phyloP scores from a whole-genome alignment of 306 rosid genomes.

The Boehmeria nivea region DNA sequence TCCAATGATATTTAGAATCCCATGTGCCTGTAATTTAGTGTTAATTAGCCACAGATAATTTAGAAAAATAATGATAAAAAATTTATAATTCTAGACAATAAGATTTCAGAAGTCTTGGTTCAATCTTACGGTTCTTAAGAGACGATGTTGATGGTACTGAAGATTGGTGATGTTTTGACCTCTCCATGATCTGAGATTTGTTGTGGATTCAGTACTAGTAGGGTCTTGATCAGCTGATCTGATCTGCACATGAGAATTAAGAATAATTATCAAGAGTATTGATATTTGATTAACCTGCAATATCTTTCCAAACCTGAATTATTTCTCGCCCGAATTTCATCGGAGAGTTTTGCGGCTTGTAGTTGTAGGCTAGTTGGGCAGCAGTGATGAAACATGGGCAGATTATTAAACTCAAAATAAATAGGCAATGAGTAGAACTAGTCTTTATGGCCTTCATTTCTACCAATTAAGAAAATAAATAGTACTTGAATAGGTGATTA shows the following conservation, averaged over 20 bases:
- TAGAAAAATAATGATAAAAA: not conserved
- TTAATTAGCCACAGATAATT: not conserved
- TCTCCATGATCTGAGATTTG: slow-evolving; percentile 15
- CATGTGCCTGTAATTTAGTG: slow-evolving; percentile 24
- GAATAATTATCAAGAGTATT: not conserved
- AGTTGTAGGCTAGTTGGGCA: not conserved
- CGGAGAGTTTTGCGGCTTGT: no score
- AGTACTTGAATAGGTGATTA: no score
- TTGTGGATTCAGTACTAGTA: slow-evolving; percentile 18
- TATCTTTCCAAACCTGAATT: not conserved
- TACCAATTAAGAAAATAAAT: no score
- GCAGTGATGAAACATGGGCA: not conserved
- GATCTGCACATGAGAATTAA: not conserved
- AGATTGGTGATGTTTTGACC: slow-evolving; percentile 2
- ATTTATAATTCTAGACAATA: not conserved
- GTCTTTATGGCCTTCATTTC: not conserved
- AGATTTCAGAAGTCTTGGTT: not conserved
- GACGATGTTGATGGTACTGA: slow-evolving; percentile 16
- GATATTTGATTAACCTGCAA: no score
- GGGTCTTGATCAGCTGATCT: no score
- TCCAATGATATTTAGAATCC: slow-evolving; percentile 38
- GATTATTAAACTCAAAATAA: not conserved
- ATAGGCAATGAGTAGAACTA: not conserved
- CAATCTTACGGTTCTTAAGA: slow-evolving; percentile 35
- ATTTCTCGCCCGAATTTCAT: no score